A percentile compares a stretch with the other conserved stretches of the same genome.
phyloP scores from a whole-genome alignment of 768 basidiomycete genomes.

The Russula sp. region DNA sequence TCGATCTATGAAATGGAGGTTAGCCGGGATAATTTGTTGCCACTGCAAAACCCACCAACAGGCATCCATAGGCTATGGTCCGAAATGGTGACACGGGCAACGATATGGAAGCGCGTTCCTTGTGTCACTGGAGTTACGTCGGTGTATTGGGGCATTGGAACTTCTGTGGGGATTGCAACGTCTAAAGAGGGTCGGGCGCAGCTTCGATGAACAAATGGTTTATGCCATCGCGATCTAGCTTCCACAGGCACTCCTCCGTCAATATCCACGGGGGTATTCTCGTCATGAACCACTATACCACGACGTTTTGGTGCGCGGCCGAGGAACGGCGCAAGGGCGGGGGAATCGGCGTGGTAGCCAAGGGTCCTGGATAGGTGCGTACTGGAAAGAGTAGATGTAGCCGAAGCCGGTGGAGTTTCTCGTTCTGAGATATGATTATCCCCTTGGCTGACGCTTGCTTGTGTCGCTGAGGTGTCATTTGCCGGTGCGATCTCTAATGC shows the following conservation, averaged over 20 bases:
- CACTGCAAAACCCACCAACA: slow-evolving; percentile 27
- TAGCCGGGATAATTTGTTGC: not conserved
- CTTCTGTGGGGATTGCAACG: slow-evolving; percentile 8
- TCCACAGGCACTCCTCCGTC: slow-evolving; percentile 15
- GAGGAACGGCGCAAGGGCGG: slow-evolving; percentile 44
- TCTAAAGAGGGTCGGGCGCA: slow-evolving; percentile 35
- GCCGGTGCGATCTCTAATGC: slow-evolving; percentile 21
- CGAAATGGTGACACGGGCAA: slow-evolving; percentile 35
- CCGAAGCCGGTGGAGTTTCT: slow-evolving; percentile 16
- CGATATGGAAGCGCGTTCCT: slow-evolving; percentile 41
- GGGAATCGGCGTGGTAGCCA: slow-evolving; percentile 44
- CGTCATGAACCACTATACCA: slow-evolving; percentile 33
- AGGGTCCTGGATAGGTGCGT: slow-evolving; percentile 41
- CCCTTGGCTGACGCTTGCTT: not conserved
- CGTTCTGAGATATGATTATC: slow-evolving; percentile 1
- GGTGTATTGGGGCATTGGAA: not conserved
- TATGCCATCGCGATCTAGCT: slow-evolving; percentile 27
- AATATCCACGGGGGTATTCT: slow-evolving; percentile 32
- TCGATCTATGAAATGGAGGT: slow-evolving; percentile 26
- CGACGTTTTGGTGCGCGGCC: slow-evolving; percentile 38
- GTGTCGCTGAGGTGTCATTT: not conserved
- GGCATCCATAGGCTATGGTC: slow-evolving; percentile 42
- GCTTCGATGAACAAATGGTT: slow-evolving; percentile 37
- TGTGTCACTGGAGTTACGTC: slow-evolving; percentile 9
- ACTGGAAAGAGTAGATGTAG: slow-evolving; percentile 18